Base-by-base conservation (phyloP, 768 basidiomycete genomes). In the Stropharia rugosoannulata region DNA sequence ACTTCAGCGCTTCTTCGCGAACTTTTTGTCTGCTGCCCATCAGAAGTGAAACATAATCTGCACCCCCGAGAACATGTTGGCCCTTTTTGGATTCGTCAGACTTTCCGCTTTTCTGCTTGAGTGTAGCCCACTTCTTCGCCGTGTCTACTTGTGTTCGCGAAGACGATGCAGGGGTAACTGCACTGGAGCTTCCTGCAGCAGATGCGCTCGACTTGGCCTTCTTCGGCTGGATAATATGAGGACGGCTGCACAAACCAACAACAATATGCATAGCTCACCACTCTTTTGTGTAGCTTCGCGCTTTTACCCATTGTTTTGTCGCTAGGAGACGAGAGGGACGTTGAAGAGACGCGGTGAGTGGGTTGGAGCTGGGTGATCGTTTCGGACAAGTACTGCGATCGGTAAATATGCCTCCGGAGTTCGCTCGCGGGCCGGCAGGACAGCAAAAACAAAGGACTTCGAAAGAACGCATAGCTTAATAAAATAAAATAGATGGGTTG, bases 11-110 rank as follows among this genome's bases (percentile, higher is more conserved):
- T 68, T 91, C 90, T 64, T 81, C 77, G 51, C 71, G 75, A 12
- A 84, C 88, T 64, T 81, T 88, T 62, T 79, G 77, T 57, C 89
- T 75, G n/a, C 88, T 76, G 15, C 89, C 89, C 77, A 85, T 75
- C 76, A 90, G 72, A 59, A 92, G 66, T 10, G 80, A 75, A 44
- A 93, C 84, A 64, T 92, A 93, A 68, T 93, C 90, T 29, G 86
- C 89, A 16, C 81, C 88, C 16, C 87, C 89, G 37, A 91, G 73
- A 2, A 91, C 76, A 12, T 69, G 76, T 16, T 63, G 61, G 16
- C 62, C 65, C 12, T 64, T 49, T 3, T 42, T 62, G n/a, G 51
- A 54, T 49, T 56, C 58, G 41, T 45, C 54, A 51, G 45, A 27
- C 29, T 64, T 73, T 6, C 52, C 42, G 12, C 70, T 63, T 59